Conservation (phyloP, 495 filamentous ascomycete genomes). For the Hypoxylon lienhwacheense region DNA sequence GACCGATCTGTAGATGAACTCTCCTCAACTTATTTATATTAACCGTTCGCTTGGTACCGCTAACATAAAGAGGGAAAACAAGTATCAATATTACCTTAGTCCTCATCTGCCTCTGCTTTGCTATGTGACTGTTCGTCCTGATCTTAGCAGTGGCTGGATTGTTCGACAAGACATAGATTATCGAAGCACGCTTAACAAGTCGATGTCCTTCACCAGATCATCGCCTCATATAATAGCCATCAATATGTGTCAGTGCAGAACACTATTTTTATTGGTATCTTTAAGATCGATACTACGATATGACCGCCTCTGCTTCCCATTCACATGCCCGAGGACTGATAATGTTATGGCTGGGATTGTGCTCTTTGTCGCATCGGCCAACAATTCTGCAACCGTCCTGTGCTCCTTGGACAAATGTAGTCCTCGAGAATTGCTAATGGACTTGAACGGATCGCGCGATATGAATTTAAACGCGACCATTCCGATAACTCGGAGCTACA, state of each 20-base stretch:
- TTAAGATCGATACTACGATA: constrained; percentile 27
- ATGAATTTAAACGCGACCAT: constrained; percentile 14
- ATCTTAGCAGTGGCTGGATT: no score
- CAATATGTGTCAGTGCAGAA: constrained; percentile 14
- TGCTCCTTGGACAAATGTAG: constrained; percentile 11
- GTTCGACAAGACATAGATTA: no score
- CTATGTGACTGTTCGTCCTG: no score
- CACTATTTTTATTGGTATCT: constrained; percentile 26
- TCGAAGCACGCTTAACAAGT: background rate
- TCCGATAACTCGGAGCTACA: constrained; percentile 15
- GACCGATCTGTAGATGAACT: background rate
- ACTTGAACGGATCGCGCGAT: constrained; percentile 4
- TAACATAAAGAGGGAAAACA: background rate
- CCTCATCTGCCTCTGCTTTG: no score
- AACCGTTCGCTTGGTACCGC: background rate
- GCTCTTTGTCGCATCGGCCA: constrained; percentile 17
- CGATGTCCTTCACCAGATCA: background rate
- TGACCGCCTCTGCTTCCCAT: constrained; percentile 18
- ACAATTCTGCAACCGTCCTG: constrained; percentile 7
- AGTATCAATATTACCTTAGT: background rate
- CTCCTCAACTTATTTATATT: background rate
- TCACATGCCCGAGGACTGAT: constrained; percentile 20
- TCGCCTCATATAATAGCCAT: background rate
- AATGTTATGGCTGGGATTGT: constrained; percentile 4
- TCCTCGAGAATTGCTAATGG: background rate